phyloP scores from a whole-genome alignment of 2,329 filamentous ascomycete genomes.

The Acrocalymma vagum region DNA sequence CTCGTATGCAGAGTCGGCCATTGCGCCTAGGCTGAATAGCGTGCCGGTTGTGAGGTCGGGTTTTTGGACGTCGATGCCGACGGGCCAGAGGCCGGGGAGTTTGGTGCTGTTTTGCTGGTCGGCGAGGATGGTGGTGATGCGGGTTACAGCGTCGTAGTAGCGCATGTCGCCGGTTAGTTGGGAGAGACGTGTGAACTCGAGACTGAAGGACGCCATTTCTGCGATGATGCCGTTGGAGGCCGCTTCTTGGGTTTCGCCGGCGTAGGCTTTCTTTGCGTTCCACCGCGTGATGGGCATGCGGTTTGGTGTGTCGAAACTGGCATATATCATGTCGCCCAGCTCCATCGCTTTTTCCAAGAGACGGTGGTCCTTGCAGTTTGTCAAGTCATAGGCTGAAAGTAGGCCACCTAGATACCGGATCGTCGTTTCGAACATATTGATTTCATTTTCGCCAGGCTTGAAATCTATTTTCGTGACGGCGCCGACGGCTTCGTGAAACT shows the following conservation, averaged over 20 bases:
- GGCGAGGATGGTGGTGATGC: constrained; percentile 49
- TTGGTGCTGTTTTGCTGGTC: constrained; percentile 48
- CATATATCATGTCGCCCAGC: constrained; percentile 69
- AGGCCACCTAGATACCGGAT: constrained; percentile 76
- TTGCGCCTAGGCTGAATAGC: constrained; percentile 46
- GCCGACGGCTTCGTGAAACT: constrained; percentile 69
- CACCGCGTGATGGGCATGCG: constrained; percentile 63
- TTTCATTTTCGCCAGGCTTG: constrained; percentile 50
- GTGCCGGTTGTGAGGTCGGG: constrained; percentile 45
- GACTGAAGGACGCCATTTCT: constrained; percentile 52
- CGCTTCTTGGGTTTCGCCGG: constrained; percentile 42
- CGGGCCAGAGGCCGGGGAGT: constrained; percentile 55
- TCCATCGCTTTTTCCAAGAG: constrained; percentile 68
- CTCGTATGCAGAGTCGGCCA: constrained; percentile 41
- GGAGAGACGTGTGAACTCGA: constrained; percentile 54
- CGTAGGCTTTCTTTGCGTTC: constrained; percentile 22
- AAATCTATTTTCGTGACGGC: constrained; percentile 68
- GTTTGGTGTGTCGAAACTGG: constrained; percentile 71
- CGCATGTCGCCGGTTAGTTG: constrained; percentile 53
- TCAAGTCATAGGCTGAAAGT: constrained; percentile 71
- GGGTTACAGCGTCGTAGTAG: constrained; percentile 53
- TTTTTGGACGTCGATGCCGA: constrained; percentile 25
- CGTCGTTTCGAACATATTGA: constrained; percentile 74
- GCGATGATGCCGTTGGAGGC: constrained; percentile 48
- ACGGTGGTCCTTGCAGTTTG: constrained; percentile 55